phyloP scores from a whole-genome alignment of 1,284 basidiomycete species.

The Ganoderma sp. region DNA sequence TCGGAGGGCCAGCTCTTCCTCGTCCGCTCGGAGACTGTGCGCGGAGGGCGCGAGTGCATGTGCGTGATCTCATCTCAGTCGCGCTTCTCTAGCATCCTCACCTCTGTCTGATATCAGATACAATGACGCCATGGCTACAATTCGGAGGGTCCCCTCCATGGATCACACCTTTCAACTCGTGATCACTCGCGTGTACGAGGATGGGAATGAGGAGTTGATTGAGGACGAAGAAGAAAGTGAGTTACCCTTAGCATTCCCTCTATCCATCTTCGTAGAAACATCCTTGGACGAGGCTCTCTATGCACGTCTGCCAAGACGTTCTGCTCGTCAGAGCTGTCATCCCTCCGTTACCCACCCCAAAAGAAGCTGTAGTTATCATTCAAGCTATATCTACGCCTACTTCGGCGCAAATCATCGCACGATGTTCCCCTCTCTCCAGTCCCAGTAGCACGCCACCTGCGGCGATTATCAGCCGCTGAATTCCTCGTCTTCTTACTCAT shows the following conservation, averaged over 20 bases:
- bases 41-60: slow-evolving; percentile 97
- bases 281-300: not conserved
- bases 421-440: not conserved
- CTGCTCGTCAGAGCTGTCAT: not conserved
- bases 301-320: not conserved
- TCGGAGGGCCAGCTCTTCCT: slow-evolving; percentile 92
- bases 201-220: slow-evolving; percentile 92
- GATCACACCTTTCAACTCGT: slow-evolving; percentile 97
- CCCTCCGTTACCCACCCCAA: not conserved
- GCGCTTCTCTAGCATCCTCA: not conserved
- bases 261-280: not conserved
- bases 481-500: not conserved
- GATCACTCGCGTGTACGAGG: slow-evolving; percentile 92
- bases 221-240: slow-evolving; percentile 96
- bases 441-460: not conserved
- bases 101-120: slow-evolving; percentile 60
- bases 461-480: not conserved
- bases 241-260: slow-evolving; percentile 39
- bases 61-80: slow-evolving; percentile 49
- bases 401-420: not conserved
- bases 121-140: slow-evolving; percentile 93
- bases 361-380: not conserved
- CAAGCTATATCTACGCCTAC: not conserved
- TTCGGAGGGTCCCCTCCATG: slow-evolving; percentile 82
- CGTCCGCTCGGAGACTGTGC: slow-evolving; percentile 88